Conservation (phyloP, 306 rosid species). For the Lathyrus aphaca region DNA sequence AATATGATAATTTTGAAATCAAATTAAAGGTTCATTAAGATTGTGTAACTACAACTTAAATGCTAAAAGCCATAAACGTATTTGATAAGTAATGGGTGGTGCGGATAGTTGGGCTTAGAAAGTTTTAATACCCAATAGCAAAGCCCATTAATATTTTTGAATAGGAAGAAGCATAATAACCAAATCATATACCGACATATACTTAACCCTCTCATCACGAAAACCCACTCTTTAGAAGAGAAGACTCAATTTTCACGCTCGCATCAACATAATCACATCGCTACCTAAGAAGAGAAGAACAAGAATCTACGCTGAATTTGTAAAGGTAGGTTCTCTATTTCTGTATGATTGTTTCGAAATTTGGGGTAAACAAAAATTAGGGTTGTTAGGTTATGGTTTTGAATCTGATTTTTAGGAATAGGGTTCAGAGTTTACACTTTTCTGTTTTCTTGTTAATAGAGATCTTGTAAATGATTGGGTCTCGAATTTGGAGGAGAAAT, state of each 20-base stretch:
- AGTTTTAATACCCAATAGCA: not conserved
- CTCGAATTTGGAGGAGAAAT: not conserved
- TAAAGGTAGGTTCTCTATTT: not conserved
- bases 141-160: not conserved
- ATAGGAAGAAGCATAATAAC: not conserved
- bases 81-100: not conserved
- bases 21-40: too few species aligned
- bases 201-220: not conserved
- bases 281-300: not conserved
- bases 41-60: too few species aligned
- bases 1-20: too few species aligned
- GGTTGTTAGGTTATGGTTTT: not conserved
- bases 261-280: not conserved
- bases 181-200: constrained; percentile 1
- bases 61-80: too few species aligned
- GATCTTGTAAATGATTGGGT: not conserved
- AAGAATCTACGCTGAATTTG: not conserved
- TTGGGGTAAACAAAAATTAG: not conserved
- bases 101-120: not conserved
- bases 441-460: not conserved
- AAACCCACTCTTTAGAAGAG: too few species aligned
- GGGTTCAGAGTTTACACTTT: not conserved
- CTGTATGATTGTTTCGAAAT: not conserved
- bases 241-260: not conserved
- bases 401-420: not conserved